Conservation (phyloP, 805 yeast genomes). For the Starmerella floricola region DNA sequence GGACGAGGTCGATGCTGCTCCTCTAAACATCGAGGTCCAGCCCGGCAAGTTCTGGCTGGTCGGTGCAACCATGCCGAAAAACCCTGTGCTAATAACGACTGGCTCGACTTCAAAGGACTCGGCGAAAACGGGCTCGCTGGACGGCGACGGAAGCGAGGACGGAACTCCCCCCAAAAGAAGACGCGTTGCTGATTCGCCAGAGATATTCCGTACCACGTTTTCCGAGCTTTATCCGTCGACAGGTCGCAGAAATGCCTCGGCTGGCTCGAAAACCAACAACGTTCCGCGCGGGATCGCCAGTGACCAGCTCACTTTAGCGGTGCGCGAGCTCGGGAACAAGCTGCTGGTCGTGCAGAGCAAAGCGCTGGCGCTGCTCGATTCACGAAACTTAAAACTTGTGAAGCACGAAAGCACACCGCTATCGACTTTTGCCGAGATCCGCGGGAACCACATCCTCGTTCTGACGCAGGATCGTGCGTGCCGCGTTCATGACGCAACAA, state of each 20-base stretch:
- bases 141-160: neutral
- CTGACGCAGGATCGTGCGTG: neutral
- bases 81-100: neutral
- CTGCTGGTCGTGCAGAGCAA: slow-evolving; percentile 9
- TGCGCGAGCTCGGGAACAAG: neutral
- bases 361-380: neutral
- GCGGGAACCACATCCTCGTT: slow-evolving; percentile 3
- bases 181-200: neutral
- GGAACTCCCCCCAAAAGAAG: neutral
- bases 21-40: slow-evolving; percentile 2
- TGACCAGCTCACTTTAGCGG: slow-evolving; percentile 12
- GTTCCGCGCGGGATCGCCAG: slow-evolving; percentile 5
- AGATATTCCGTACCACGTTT: neutral
- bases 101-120: too few species aligned
- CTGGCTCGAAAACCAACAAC: neutral
- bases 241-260: neutral
- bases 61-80: neutral
- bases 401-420: neutral
- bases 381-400: slow-evolving; percentile 4
- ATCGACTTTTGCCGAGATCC: slow-evolving; percentile 9
- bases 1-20: neutral
- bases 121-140: neutral
- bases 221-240: neutral
- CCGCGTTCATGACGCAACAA: neutral
- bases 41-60: slow-evolving; percentile 12